phyloP scores from a whole-genome alignment of 306 rosid genomes.

The Vigna trinervia region DNA sequence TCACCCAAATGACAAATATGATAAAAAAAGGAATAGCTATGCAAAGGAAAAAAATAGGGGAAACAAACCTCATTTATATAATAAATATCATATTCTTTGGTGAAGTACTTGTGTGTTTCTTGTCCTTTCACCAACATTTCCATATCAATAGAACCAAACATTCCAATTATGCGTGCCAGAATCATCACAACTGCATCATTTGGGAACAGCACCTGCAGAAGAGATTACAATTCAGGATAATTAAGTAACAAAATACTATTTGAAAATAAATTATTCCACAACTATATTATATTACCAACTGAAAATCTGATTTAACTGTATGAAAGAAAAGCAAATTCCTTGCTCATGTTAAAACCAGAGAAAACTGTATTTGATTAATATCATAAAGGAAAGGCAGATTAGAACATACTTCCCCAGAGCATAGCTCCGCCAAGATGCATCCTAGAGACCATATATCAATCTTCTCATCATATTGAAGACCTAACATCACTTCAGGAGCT shows the following conservation, averaged over 20 bases:
- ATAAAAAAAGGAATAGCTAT: background rate
- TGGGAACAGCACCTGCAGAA: constrained; percentile 87
- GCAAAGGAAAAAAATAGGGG: constrained; percentile 27
- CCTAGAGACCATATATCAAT: constrained; percentile 99
- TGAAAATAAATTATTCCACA: constrained; percentile 26
- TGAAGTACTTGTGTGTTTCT: constrained; percentile 92
- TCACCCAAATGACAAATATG: background rate
- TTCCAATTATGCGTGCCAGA: constrained; percentile 85
- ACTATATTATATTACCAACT: background rate
- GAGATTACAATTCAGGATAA: background rate
- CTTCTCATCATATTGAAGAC: constrained; percentile 89
- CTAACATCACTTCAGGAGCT: constrained; percentile 99
- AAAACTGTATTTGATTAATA: constrained; percentile 24
- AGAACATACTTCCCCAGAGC: constrained; percentile 88
- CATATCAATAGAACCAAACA: constrained; percentile 84
- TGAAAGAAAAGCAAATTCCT: constrained; percentile 17
- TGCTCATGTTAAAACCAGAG: background rate
- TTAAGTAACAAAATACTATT: constrained; percentile 6
- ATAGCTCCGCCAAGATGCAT: constrained; percentile 95
- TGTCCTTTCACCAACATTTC: constrained; percentile 86
- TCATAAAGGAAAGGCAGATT: constrained; percentile 25
- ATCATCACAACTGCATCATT: constrained; percentile 79
- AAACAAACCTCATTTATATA: constrained; percentile 78
- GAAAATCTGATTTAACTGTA: background rate
- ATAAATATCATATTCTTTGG: constrained; percentile 85